These are phyloP conservation scores for Penicillium expansum DNA, from an alignment of 2,329 filamentous ascomycete genomes.

Conservation along the genomic window DNA sequence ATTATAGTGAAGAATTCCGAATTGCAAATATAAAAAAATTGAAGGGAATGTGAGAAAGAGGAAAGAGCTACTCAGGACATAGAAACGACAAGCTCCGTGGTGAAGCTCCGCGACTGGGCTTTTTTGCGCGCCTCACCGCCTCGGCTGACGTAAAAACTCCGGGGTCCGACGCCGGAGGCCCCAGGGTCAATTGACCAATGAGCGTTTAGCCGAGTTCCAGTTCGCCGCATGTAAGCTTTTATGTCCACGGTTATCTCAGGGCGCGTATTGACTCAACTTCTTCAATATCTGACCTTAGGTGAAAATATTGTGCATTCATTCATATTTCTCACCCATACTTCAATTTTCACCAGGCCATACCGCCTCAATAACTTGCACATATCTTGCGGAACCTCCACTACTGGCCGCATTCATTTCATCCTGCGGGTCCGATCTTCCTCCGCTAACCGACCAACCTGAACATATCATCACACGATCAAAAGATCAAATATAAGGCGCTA, in stretches of 20 bases:
- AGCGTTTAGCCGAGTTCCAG: slow-evolving; percentile 1
- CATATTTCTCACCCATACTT: background rate
- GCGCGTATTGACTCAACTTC: slow-evolving; percentile 1
- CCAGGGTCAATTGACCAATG: slow-evolving; percentile 15
- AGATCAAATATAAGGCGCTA: slow-evolving; percentile 25
- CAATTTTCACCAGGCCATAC: background rate
- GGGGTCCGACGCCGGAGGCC: slow-evolving; percentile 5
- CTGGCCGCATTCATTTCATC: background rate
- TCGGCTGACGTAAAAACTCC: slow-evolving; percentile 2
- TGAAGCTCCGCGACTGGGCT: slow-evolving; percentile 19
- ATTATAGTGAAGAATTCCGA: too few species aligned
- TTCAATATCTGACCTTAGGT: background rate
- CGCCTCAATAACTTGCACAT: background rate
- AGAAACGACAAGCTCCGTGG: background rate
- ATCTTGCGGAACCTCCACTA: background rate
- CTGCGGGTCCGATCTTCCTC: slow-evolving; percentile 19
- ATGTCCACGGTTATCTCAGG: slow-evolving; percentile 11
- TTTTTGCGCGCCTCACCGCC: slow-evolving; percentile 23
- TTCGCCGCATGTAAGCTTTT: slow-evolving; percentile 26
- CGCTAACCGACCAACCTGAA: slow-evolving; percentile 13
- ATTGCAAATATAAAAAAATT: background rate
- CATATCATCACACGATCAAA: background rate
- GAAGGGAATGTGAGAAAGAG: background rate
- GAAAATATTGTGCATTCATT: background rate
- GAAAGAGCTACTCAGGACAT: background rate